Percentiles rank a stretch among this genome's conserved stretches.
phyloP scores from a whole-genome alignment of 257 asterid genomes.

The Sherardia arvensis region DNA sequence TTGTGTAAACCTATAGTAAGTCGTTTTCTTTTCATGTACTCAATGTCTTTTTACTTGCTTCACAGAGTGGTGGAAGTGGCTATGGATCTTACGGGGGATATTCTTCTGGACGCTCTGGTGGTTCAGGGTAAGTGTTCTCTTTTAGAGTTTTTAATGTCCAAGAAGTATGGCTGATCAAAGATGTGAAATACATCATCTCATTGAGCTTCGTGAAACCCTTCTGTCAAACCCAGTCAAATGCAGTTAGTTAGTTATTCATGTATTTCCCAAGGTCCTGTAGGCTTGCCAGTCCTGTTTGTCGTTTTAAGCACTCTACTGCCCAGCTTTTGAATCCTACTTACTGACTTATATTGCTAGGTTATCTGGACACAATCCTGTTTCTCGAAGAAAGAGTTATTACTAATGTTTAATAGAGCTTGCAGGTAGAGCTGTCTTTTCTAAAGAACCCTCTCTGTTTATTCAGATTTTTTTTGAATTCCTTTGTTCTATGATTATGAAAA shows the following conservation, averaged over 20 bases:
- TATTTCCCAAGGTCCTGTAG: background rate
- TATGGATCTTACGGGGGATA: slow-evolving; percentile 86
- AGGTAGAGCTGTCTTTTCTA: slow-evolving; percentile 57
- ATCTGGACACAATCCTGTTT: slow-evolving; percentile 75
- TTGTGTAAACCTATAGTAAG: background rate
- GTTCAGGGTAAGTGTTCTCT: slow-evolving; percentile 58
- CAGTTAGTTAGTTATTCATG: background rate
- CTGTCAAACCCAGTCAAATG: background rate
- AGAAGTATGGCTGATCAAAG: background rate
- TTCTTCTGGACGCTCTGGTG: slow-evolving; percentile 65
- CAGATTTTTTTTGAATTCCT: background rate
- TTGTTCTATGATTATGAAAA: slow-evolving; percentile 7
- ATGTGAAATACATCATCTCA: background rate
- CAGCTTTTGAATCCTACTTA: background rate
- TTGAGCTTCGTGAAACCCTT: background rate
- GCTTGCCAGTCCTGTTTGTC: background rate
- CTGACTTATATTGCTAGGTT: slow-evolving; percentile 51
- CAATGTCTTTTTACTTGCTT: background rate
- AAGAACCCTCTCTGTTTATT: slow-evolving; percentile 4
- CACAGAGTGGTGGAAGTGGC: slow-evolving; percentile 53
- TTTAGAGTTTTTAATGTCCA: background rate
- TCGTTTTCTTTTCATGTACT: background rate
- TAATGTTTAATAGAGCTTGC: slow-evolving; percentile 39
- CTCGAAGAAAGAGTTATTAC: slow-evolving; percentile 92
- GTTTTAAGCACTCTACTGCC: background rate